A percentile compares a stretch with the other conserved stretches of the same genome.
Evolutionary conservation across 257 asterid genomes (phyloP).

Genomic region (Buddleja alternifolia): DNA sequence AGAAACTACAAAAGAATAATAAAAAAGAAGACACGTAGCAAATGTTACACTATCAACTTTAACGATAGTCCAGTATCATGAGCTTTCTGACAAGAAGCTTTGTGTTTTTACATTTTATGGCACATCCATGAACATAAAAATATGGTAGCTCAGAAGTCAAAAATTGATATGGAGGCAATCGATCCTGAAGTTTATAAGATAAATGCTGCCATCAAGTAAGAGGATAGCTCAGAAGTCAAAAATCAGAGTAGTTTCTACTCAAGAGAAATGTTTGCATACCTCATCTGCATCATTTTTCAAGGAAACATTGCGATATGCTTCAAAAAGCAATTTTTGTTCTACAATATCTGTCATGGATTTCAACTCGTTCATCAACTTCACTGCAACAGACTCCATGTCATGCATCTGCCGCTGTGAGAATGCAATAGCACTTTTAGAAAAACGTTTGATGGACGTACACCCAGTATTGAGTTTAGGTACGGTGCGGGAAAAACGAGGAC

Average conservation of each 20-base stretch:
- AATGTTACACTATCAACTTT: not conserved
- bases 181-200: not conserved
- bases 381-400: constrained; percentile 61
- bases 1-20: not conserved
- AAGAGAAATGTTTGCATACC: constrained; percentile 37
- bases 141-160: too few species aligned
- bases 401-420: constrained; percentile 81
- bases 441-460: constrained; percentile 53
- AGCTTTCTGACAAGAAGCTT: not conserved
- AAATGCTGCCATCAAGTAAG: not conserved
- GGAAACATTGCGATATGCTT: constrained; percentile 55
- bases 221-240: not conserved
- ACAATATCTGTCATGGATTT: constrained; percentile 66
- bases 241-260: not conserved
- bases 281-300: constrained; percentile 62
- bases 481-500: constrained; percentile 48
- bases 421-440: constrained; percentile 67
- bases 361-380: constrained; percentile 62
- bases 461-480: constrained; percentile 51
- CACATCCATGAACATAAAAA: not conserved
- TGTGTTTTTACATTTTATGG: not conserved
- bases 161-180: not conserved
- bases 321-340: constrained; percentile 61
- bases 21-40: not conserved
- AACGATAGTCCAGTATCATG: not conserved